Evolutionary conservation across 176 grass and related monocot genomes (phyloP), one percentile per base, ranked within the genome.

Genomic region (Saccharum officinarum): DNA sequence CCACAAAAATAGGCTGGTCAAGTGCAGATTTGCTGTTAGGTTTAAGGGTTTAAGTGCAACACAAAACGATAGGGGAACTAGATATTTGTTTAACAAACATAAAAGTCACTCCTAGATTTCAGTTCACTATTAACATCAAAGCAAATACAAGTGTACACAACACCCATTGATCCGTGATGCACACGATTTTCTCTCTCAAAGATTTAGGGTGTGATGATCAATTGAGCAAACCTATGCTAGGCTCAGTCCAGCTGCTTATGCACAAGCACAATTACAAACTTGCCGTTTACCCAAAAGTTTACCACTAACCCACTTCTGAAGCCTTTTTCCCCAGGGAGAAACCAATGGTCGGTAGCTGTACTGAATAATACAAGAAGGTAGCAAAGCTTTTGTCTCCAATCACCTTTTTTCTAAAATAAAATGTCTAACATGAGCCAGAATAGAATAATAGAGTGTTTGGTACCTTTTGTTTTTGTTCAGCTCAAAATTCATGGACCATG

Each of bases 351-450:
- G 3, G 4, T 16, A 67, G 4, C 18, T 71, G 37, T 71, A 22
- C 69, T 71, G 69, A 71, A 61, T 23, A 61, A 25, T 61, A 61
- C 57, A 60, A 71, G 38, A 71, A 71, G 10, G 4, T 71, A 71
- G 22, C 38, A 25, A 25, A 44, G 42, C 16, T 10, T 41, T 45
- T 47, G 14, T 16, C 6, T 28, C 11, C 0, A 28, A 31, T 12
- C 13, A 16, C 26, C 0, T 49, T 49, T 41, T 71, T 74, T 49
- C 6, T 50, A 10, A 50, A 47, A 33, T 33, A 33, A 52, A 46
- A 73, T 14, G 26, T 30, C 41, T 28, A 33, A 74, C 44, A 50
- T 52, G 30, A 20, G 45, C 26, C 26, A 28, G 14, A 49, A 50
- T 59, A 59, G 7, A 59, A 0, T 57, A 65, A 15, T 6, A 66